Base-by-base conservation (phyloP, 169 alveolate genomes). In the Cryptosporidium felis region DNA sequence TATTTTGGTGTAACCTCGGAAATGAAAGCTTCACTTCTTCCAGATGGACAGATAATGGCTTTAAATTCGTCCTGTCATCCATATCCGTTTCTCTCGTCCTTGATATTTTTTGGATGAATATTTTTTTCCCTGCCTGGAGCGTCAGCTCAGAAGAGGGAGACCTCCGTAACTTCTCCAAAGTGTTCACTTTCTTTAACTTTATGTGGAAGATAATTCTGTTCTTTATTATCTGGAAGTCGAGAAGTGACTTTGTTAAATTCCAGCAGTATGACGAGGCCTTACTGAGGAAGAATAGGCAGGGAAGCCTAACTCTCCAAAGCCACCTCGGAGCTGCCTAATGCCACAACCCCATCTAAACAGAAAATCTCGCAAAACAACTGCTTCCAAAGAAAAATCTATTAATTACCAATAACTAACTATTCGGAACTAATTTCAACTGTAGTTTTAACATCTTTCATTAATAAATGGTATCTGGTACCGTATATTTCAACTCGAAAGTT, bases 1-100 rank as follows among this genome's bases (percentile, higher is more conserved):
- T 74, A 53, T 74, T 74, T 56, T 74, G 85, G 85, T 74, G 85
- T 41, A 56, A 74, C 56, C 59, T 74, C 9, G 85, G 85, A 12
- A 74, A 49, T 40, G 74, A 74, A 1, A 59, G 67, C 9, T 53
- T 53, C 18, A 34, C 53, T 14, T 74, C 85, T 9, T 49, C 85
- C 10, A 47, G 85, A 9, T 74, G 85, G 85, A 74, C 56, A 21
- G 10, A 51, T 18, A 74, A 34, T 40, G 67, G 67, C 5, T 74
- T 74, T 21, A 49, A 74, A 14, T 74, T 53, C 21, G 34, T 74
- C 28, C 85, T 74, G 6, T 47, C 9, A 21, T 53, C 74, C 40
- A 74, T 74, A 8, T 36, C 36, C 23, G 26, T 56, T 1, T 74
- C 85, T 5, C 59, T 74, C 5, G 18, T 49, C 2, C 21, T 74